Base-by-base conservation (phyloP, 2,329 filamentous ascomycete species). In the Fusarium setosum region DNA sequence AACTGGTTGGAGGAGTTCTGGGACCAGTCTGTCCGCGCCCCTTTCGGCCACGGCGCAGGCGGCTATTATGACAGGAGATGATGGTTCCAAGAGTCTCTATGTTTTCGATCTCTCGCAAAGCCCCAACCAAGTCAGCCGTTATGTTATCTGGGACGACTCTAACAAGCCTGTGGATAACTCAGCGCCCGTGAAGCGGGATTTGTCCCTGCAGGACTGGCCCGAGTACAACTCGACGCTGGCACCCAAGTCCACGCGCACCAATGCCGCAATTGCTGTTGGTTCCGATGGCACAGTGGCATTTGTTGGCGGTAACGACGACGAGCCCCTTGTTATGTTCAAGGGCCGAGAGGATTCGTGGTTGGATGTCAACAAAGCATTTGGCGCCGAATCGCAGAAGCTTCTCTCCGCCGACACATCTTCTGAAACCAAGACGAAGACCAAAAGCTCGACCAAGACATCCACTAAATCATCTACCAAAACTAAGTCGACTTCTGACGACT, bases 41-140 rank as follows among this genome's bases (percentile, higher is more conserved):
- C 77, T 84, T 15, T 88, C 84, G 3, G 80, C 84, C 3, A 82
- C 76, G 2, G 75, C 90, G 45, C 87, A 90, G 72, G 88, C 87
- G 23, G 83, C 88, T 1, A 72, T 97, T 5, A 79, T 96, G n/a
- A 81, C 82, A 12, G 92, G 91, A 20, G 85, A 88, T 38, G 93
- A 97, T 75, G 89, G 86, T 24, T 94, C 91, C 77, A 94, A 92
- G 74, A 88, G 90, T 35, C 81, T 98, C 17, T 88, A 94, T 69
- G 88, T 89, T 11, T 97, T 96, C 70, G 89, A 97, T 73, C 86
- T 94, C 79, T 85, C 85, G 13, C 82, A 84, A 10, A 88, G 90
- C 0, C 94, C 95, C 4, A 97, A 96, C 73, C 79, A 82, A 7
- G 92, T 97, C 40, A 87, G 86, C 29, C 88, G 91, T 56, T 87